Evolutionary conservation across 176 grass and related monocot genomes (phyloP).

Genomic region (Saccharum officinarum): DNA sequence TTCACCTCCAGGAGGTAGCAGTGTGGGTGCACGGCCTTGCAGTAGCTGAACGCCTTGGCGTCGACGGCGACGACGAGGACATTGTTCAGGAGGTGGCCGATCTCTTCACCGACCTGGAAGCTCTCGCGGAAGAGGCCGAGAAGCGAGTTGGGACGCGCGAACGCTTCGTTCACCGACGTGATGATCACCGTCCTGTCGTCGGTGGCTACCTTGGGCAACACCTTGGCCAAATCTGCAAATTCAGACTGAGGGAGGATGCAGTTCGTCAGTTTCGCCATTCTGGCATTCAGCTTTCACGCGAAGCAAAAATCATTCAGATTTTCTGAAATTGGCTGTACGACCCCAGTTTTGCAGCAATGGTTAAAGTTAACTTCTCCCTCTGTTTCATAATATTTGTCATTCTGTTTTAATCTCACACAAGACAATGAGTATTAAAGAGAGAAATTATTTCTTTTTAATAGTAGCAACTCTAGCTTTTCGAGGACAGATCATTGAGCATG

Average conservation of each 20-base stretch:
- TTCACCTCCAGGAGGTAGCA: slow-evolving; percentile 42
- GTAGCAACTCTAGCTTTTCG: too few species aligned
- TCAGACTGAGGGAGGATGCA: not conserved
- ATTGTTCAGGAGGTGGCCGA: slow-evolving; percentile 41
- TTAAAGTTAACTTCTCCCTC: too few species aligned
- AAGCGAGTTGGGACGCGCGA: slow-evolving; percentile 31
- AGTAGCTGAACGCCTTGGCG: slow-evolving; percentile 24
- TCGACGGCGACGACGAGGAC: slow-evolving; percentile 51
- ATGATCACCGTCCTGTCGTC: slow-evolving; percentile 53
- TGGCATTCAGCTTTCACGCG: not conserved
- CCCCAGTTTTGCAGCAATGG: too few species aligned
- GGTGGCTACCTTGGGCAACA: slow-evolving; percentile 35
- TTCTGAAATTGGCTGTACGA: too few species aligned
- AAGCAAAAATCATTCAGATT: not conserved
- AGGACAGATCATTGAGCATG: too few species aligned
- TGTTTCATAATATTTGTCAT: too few species aligned
- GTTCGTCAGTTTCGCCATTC: not conserved
- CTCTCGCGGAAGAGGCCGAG: slow-evolving; percentile 65
- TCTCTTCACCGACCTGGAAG: slow-evolving; percentile 46
- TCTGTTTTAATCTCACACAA: too few species aligned
- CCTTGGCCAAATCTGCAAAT: slow-evolving; percentile 15
- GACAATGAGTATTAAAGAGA: too few species aligned
- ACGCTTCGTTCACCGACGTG: slow-evolving; percentile 54
- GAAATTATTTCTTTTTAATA: too few species aligned
- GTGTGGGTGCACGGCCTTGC: slow-evolving; percentile 44